Evolutionary conservation across 2,329 filamentous ascomycete genomes (phyloP).

Genomic region (Colletotrichum ledebouriae): DNA sequence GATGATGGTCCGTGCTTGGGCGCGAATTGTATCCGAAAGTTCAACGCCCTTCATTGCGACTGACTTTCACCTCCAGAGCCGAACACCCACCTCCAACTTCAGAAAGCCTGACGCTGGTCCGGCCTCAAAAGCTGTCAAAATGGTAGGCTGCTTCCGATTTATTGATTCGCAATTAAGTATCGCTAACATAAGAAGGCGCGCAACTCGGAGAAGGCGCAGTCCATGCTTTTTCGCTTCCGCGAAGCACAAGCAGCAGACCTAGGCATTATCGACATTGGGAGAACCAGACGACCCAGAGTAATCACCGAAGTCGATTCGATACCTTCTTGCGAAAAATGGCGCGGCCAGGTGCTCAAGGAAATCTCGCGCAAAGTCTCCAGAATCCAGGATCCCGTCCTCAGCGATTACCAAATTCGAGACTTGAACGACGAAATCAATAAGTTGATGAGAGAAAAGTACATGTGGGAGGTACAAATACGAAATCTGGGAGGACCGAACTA

Average conservation of each 20-base stretch:
- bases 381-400: constrained; percentile 92
- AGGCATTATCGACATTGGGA: constrained; percentile 93
- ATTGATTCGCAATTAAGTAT: rapidly evolving
- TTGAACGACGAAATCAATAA: constrained; percentile 99
- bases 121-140: constrained; percentile 22
- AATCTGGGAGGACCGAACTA: constrained; percentile 98
- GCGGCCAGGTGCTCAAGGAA: constrained; percentile 96
- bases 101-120: constrained; percentile 18
- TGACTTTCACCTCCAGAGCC: constrained; percentile 23
- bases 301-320: constrained; percentile 90
- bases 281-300: constrained; percentile 88
- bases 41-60: constrained; percentile 3
- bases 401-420: constrained; percentile 97
- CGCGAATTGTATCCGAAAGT: constrained; percentile 31
- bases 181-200: constrained; percentile 74
- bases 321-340: constrained; percentile 95
- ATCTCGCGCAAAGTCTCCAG: constrained; percentile 96
- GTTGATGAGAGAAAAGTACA: constrained; percentile 98
- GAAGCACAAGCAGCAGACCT: constrained; percentile 96
- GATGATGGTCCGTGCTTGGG: constrained; percentile 28
- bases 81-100: not conserved
- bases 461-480: constrained; percentile 98
- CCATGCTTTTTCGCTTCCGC: constrained; percentile 99
- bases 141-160: not conserved
- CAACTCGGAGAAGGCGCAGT: constrained; percentile 98